Evolutionary conservation across 495 filamentous ascomycete genomes (phyloP), one percentile per base, ranked within the genome.

Genomic region (Xylaria palmicola): DNA sequence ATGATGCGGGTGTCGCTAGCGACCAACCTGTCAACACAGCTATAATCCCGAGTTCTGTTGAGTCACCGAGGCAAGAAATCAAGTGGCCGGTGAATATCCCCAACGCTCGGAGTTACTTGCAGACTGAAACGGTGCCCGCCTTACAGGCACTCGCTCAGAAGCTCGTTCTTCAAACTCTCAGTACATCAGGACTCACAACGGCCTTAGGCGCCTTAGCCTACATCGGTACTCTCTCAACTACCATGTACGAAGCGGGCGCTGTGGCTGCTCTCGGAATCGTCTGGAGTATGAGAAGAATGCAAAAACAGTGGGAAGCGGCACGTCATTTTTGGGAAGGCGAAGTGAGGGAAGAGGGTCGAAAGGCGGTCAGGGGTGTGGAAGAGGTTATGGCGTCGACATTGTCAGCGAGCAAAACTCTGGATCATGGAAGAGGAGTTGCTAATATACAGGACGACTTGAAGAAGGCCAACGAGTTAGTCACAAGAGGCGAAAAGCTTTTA

Each of bases 141-240:
- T 77, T 98, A 3, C 92, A 97, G 72, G 82, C 90, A 0, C 77
- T 91, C 6, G 90, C 91, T 17, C 92, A 97, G 70, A 84, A 82
- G 49, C 81, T 95, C 0, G 83, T 95, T 0, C 70, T 96, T 36
- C 84, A 89, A 69, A 88, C 88, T n/a, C 71, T 91, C 4, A 85
- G 85, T 32, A 86, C 88, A 0, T 84, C 86, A 1, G 82, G 81
- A 1, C 72, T 88, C 9, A 82, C 85, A 9, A 82, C 83, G 4
- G 83, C 83, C 2, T 80, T 96, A 13, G 86, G 85, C 0, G 85
- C 79, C 0, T 82, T 93, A 9, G 77, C 88, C 4, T 93, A 90
- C 64, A 66, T 91, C 37, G 88, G 88, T 15, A 76, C 75, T 1
- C 57, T 76, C 19, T 67, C 73, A 8, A 77, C 80, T 0, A 73